Percentiles rank a stretch among this genome's conserved stretches.
phyloP scores from a whole-genome alignment of 306 rosid species.

The Comarum palustre region DNA sequence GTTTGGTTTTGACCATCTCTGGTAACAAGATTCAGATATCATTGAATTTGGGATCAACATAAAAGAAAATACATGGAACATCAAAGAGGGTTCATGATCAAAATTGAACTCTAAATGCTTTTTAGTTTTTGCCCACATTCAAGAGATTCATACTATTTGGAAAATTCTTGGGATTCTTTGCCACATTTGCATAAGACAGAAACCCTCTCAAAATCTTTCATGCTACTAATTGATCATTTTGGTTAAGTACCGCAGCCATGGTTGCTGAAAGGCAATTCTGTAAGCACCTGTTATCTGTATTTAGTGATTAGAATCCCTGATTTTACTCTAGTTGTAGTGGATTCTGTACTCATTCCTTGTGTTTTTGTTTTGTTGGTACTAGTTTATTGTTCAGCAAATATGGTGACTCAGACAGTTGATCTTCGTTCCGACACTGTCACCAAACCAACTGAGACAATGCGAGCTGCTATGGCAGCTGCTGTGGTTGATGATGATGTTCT shows the following conservation, averaged over 20 bases:
- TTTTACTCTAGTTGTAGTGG: not conserved
- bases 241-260: constrained; percentile 19
- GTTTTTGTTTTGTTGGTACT: constrained; percentile 4
- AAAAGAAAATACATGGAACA: not conserved
- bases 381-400: constrained; percentile 37
- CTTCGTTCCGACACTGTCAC: constrained; percentile 89
- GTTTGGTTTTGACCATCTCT: not conserved
- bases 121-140: not conserved
- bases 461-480: constrained; percentile 84
- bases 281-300: constrained; percentile 22
- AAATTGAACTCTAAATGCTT: not conserved
- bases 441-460: constrained; percentile 75
- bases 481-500: constrained; percentile 86
- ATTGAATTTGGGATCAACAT: constrained; percentile 8
- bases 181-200: not conserved
- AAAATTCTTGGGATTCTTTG: not conserved
- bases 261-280: constrained; percentile 30
- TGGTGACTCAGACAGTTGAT: constrained; percentile 72
- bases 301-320: not conserved
- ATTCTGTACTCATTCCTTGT: constrained; percentile 12
- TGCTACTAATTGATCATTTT: not conserved
- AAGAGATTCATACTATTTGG: not conserved
- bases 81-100: not conserved
- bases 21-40: not conserved
- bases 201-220: not conserved